phyloP scores from a whole-genome alignment of 169 alveolate species.

The Plasmodium billcollinsi region DNA sequence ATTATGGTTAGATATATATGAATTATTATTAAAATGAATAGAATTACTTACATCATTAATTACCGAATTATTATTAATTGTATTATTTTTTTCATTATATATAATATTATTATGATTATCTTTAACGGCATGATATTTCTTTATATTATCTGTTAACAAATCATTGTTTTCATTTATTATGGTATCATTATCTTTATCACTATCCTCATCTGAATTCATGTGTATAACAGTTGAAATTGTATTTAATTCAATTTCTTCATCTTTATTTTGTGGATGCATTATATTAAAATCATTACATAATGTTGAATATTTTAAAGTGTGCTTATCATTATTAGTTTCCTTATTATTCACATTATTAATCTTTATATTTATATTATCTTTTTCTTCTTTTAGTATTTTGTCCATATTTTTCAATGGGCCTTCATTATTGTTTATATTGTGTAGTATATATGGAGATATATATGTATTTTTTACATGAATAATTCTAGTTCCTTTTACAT shows the following conservation, averaged over 20 bases:
- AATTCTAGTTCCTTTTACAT: constrained; percentile 18
- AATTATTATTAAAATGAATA: background rate
- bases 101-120: background rate
- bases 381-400: constrained; percentile 27
- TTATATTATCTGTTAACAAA: constrained; percentile 11
- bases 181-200: constrained; percentile 58
- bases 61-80: background rate
- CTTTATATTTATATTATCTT: constrained; percentile 22
- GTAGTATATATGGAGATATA: constrained; percentile 62
- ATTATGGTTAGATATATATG: background rate
- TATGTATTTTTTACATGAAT: constrained; percentile 69
- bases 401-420: constrained; percentile 21
- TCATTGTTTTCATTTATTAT: constrained; percentile 27
- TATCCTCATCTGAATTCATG: constrained; percentile 34
- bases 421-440: constrained; percentile 31
- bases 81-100: background rate
- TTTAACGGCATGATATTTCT: background rate
- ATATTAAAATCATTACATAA: constrained; percentile 23
- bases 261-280: constrained; percentile 22
- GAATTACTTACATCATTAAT: background rate
- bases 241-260: constrained; percentile 39
- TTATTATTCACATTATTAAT: constrained; percentile 10
- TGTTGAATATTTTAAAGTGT: constrained; percentile 25
- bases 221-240: constrained; percentile 45
- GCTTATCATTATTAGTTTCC: constrained; percentile 30